Percentiles rank a stretch among this genome's conserved stretches.
These are phyloP conservation scores for Coniochaeta sp. DNA, from an alignment of 2,329 filamentous ascomycete genomes.

Conservation along the genomic window DNA sequence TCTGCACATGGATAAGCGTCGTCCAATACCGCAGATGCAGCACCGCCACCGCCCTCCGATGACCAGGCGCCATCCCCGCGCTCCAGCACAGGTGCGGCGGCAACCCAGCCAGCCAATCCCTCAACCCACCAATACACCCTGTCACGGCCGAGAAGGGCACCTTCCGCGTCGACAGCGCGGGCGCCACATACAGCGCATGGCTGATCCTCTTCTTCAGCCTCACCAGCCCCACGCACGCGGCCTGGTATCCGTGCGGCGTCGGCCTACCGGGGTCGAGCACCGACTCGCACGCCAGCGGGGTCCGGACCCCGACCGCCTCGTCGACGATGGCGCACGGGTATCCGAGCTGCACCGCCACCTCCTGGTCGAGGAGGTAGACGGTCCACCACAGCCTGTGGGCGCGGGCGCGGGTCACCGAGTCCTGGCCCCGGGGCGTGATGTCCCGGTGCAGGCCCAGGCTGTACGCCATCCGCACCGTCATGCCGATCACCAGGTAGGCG, in stretches of 20 bases:
- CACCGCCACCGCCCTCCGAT: conserved; percentile 4
- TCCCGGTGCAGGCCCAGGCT: conserved; percentile 6
- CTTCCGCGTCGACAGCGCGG: neutral
- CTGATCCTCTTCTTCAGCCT: conserved; percentile 4
- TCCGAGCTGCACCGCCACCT: conserved; percentile 5
- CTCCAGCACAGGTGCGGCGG: conserved; percentile 5
- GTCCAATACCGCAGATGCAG: conserved; percentile 6
- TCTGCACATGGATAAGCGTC: conserved; percentile 3
- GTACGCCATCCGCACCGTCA: conserved; percentile 6
- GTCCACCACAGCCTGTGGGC: conserved; percentile 6
- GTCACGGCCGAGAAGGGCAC: conserved; percentile 6
- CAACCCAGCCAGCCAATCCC: conserved; percentile 1
- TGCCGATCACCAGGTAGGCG: conserved; percentile 4
- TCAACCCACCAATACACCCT: conserved; percentile 1
- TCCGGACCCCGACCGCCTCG: conserved; percentile 2
- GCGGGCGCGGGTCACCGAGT: conserved; percentile 6
- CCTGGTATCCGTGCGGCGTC: conserved; percentile 5
- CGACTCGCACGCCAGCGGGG: neutral
- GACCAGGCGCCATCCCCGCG: neutral
- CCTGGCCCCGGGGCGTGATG: neutral
- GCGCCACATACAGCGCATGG: conserved; percentile 3
- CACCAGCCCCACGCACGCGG: conserved; percentile 1
- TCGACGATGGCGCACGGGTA: conserved; percentile 7
- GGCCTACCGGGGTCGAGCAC: conserved; percentile 4
- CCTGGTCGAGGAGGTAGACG: conserved; percentile 7